phyloP scores from a whole-genome alignment of 371 early-diverging fungal species.

The Mortierella sp. region DNA sequence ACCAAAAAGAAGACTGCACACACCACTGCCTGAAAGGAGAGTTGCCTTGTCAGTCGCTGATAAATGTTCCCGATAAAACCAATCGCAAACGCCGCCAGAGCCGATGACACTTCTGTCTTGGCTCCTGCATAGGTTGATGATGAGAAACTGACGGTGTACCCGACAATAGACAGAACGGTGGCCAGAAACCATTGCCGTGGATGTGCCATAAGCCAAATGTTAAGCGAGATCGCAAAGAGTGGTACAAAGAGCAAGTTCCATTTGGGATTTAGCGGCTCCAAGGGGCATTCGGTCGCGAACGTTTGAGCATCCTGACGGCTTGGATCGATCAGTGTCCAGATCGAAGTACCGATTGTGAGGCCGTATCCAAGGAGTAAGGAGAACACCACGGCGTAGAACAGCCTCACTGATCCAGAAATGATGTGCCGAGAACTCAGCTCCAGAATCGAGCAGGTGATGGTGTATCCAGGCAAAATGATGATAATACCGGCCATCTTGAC shows the following conservation, averaged over 20 bases:
- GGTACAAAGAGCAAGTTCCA: conserved; percentile 54
- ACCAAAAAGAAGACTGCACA: conserved; percentile 70
- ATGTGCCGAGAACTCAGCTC: conserved; percentile 86
- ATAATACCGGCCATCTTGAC: conserved; percentile 72
- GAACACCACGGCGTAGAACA: conserved; percentile 81
- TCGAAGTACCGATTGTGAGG: conserved; percentile 72
- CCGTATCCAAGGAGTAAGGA: conserved; percentile 82
- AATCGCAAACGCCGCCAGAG: conserved; percentile 66
- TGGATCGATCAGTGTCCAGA: conserved; percentile 58
- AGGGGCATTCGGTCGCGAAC: conserved; percentile 22
- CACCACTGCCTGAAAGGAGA: conserved; percentile 68
- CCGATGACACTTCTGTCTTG: conserved; percentile 56
- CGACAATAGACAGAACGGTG: conserved; percentile 39
- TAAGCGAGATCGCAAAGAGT: conserved; percentile 52
- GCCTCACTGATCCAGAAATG: conserved; percentile 81
- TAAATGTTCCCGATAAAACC: conserved; percentile 67
- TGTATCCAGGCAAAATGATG: conserved; percentile 76
- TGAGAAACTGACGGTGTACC: conserved; percentile 32
- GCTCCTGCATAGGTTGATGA: conserved; percentile 28
- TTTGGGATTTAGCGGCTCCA: conserved; percentile 18
- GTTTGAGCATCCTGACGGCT: conserved; percentile 23
- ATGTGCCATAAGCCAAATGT: conserved; percentile 55
- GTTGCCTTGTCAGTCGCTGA: conserved; percentile 62
- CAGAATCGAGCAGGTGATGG: conserved; percentile 77
- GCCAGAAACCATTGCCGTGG: conserved; percentile 55